These are phyloP conservation scores for Neonectria neomacrospora DNA, from an alignment of 2,329 filamentous ascomycete species.

Conservation along the genomic window DNA sequence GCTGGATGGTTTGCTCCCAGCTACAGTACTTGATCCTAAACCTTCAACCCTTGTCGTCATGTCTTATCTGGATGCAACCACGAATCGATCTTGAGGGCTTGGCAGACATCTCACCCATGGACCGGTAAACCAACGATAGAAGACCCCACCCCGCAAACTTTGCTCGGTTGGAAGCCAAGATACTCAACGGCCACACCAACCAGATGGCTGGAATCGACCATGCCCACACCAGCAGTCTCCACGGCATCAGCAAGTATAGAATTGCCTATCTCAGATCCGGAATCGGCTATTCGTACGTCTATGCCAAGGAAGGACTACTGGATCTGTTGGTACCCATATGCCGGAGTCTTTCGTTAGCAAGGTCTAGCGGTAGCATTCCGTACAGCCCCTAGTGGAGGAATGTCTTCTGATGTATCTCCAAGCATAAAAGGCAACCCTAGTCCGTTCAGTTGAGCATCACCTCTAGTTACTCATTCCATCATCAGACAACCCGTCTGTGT, in stretches of 20 bases:
- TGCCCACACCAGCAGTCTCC: background rate
- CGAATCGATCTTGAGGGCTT: background rate
- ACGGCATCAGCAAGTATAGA: background rate
- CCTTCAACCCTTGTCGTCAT: background rate
- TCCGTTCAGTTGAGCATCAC: background rate
- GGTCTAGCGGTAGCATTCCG: background rate
- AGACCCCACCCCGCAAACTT: background rate
- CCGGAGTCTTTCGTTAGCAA: background rate
- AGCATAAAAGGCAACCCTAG: conserved; percentile 2
- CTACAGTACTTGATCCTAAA: background rate
- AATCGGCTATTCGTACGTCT: background rate
- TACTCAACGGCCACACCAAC: conserved; percentile 10
- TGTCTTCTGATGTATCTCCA: background rate
- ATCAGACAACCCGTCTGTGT: background rate
- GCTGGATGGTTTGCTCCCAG: background rate
- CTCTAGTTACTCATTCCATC: background rate
- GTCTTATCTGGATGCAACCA: conserved; percentile 11
- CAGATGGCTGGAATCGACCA: conserved; percentile 6
- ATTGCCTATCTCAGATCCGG: background rate
- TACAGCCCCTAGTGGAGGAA: background rate
- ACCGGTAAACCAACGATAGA: background rate
- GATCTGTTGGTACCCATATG: background rate
- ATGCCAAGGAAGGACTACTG: background rate
- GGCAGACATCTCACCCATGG: background rate
- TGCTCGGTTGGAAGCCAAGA: conserved; percentile 3